Base-by-base conservation (phyloP, 2,329 filamentous ascomycete genomes). In the Arthrobotrys iridis region DNA sequence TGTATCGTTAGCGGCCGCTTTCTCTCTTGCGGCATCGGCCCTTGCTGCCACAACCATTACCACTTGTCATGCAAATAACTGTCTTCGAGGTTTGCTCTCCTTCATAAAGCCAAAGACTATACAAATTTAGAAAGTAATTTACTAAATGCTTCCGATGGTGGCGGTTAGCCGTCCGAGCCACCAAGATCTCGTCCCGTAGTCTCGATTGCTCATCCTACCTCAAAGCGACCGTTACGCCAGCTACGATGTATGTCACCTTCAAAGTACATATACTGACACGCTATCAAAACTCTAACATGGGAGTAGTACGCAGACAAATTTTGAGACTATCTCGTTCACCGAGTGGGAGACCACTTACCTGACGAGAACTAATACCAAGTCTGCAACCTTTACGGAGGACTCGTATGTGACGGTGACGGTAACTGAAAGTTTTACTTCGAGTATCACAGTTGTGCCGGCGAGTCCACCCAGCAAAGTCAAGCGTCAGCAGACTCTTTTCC, bases 131-230 rank as follows among this genome's bases (percentile, higher is more conserved):
- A 20, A 24, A n/a, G 30, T 43, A 8, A 15, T 35, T 18, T 33
- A 26, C 22, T 45, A 55, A 63, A 2, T 41, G 1, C 8, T 15
- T 10, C n/a, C 7, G 11, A 4, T n/a, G n/a, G n/a, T n/a, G n/a
- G n/a, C 50, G 33, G 28, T 28, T 20, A 66, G 37, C 41, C 24
- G 46, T 55, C 6, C 11, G 48, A 20, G 48, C 40, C 22, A 8
- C 35, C 26, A 20, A 30, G n/a, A 58, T 52, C 11, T 50, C 37
- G 24, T 46, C 35, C 6, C 35, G 63, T 4, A 65, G 45, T 11
- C 20, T 37, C 4, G 63, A 66, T n/a, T 66, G 63, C 24, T 52
- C 60, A 1, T 65, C 60, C 3, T 65, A 43, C 35, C 43, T 65
- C 30, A 43, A 22, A 5, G 28, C 63, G 3, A 66, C 50, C 5